Percentiles rank a stretch among this genome's conserved stretches.
Evolutionary conservation across 768 basidiomycete genomes (phyloP).

Genomic region (Russula virescens): DNA sequence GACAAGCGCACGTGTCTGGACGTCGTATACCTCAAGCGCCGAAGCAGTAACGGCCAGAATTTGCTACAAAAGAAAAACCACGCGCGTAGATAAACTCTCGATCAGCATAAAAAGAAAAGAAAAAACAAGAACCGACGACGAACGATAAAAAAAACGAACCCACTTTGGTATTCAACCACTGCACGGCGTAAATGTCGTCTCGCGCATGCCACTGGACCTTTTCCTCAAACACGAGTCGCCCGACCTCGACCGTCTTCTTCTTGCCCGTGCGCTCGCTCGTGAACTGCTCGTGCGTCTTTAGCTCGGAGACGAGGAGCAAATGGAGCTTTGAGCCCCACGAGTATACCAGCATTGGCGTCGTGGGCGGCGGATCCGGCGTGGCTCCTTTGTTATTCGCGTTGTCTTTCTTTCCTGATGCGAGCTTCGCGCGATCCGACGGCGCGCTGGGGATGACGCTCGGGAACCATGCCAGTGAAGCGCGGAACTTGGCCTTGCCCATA

Average conservation of each 20-base stretch:
- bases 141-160: conserved; percentile 37
- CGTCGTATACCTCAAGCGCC: conserved; percentile 66
- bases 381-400: conserved; percentile 21
- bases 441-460: conserved; percentile 46
- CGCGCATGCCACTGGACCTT: conserved; percentile 54
- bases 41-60: conserved; percentile 52
- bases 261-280: conserved; percentile 57
- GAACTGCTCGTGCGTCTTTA: conserved; percentile 43
- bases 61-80: conserved; percentile 45
- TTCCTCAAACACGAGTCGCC: conserved; percentile 58
- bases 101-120: background rate
- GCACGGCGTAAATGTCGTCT: conserved; percentile 61
- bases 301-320: conserved; percentile 63
- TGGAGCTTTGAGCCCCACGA: conserved; percentile 73
- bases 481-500: conserved; percentile 40
- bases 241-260: conserved; percentile 51
- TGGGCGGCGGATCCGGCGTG: conserved; percentile 25
- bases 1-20: conserved; percentile 47
- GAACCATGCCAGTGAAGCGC: conserved; percentile 76
- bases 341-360: conserved; percentile 68
- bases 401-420: conserved; percentile 25
- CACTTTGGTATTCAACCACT: conserved; percentile 88
- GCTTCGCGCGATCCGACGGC: conserved; percentile 15
- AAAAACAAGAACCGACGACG: background rate
- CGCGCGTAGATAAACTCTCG: too few species aligned